These are phyloP conservation scores for Neurospora sp. DNA, from an alignment of 495 filamentous ascomycete species.

Conservation along the genomic window DNA sequence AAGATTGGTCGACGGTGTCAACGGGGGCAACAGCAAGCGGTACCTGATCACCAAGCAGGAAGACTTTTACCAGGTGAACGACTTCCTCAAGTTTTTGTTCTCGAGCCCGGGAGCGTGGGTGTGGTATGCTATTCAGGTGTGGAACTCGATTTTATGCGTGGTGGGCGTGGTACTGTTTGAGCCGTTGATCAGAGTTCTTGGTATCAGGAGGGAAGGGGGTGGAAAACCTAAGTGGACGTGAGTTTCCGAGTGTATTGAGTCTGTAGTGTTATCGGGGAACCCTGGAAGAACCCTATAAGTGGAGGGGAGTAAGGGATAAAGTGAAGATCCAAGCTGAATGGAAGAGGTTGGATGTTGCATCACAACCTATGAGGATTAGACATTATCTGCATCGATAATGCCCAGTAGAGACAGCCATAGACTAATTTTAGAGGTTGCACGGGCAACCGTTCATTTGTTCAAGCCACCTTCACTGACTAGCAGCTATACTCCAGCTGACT, in stretches of 20 bases:
- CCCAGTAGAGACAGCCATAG: neutral
- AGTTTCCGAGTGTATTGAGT: neutral
- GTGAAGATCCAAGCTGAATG: neutral
- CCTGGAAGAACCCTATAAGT: neutral
- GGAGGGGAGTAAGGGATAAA: neutral
- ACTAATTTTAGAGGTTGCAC: neutral
- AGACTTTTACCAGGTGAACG: conserved; percentile 72
- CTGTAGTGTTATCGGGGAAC: neutral
- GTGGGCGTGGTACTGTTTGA: conserved; percentile 32
- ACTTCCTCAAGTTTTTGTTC: conserved; percentile 62
- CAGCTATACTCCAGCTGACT: neutral
- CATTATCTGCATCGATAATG: neutral
- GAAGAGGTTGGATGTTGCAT: neutral
- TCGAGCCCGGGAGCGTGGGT: conserved; percentile 40
- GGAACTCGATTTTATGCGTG: conserved; percentile 53
- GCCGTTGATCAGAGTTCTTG: conserved; percentile 8
- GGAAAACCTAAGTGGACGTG: neutral
- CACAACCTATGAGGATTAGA: neutral
- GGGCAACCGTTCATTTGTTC: neutral
- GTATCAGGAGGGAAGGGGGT: neutral
- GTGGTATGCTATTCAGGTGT: conserved; percentile 44
- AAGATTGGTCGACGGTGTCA: neutral
- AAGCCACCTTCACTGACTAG: neutral
- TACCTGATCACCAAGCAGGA: conserved; percentile 70
- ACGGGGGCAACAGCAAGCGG: conserved; percentile 1